Evolutionary conservation across 441 rosid species (phyloP).

Genomic region (Mallotus japonicus): DNA sequence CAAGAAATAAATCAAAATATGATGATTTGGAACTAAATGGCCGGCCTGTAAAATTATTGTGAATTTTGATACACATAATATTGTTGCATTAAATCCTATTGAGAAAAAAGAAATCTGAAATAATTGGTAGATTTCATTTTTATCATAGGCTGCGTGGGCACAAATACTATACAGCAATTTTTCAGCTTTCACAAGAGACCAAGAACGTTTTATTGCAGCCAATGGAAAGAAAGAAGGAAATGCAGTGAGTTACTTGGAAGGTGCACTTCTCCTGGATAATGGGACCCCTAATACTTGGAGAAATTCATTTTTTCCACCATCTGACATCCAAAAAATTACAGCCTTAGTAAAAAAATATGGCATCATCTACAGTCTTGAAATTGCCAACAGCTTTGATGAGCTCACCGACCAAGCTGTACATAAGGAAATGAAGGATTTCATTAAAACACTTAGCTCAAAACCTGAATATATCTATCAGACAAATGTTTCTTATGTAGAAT

Average conservation of each 20-base stretch:
- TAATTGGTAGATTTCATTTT: too few relatives aligned
- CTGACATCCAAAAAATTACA: constrained; percentile 47
- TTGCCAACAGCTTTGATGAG: constrained; percentile 53
- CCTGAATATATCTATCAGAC: constrained; percentile 40
- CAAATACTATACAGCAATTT: constrained; percentile 74
- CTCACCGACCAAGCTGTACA: constrained; percentile 23
- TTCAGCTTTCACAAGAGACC: constrained; percentile 58
- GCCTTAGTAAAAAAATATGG: constrained; percentile 47
- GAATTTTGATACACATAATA: too few relatives aligned
- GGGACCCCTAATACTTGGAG: constrained; percentile 62
- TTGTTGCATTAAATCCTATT: too few relatives aligned
- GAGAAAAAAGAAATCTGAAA: too few relatives aligned
- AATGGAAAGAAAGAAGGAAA: constrained; percentile 37
- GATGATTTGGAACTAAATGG: too few relatives aligned
- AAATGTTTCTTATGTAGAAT: constrained; percentile 57
- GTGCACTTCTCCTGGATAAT: constrained; percentile 53
- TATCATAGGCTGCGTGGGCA: constrained; percentile 66
- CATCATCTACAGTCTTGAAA: constrained; percentile 70
- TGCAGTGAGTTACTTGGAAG: constrained; percentile 67
- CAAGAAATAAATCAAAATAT: too few relatives aligned
- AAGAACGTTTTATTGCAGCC: constrained; percentile 59
- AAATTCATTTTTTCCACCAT: constrained; percentile 53
- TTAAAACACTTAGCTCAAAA: constrained; percentile 34
- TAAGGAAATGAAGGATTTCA: constrained; percentile 42
- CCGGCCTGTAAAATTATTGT: too few relatives aligned